Base-by-base conservation (phyloP, 1,139 yeast species). In the Suhomyces maxii region DNA sequence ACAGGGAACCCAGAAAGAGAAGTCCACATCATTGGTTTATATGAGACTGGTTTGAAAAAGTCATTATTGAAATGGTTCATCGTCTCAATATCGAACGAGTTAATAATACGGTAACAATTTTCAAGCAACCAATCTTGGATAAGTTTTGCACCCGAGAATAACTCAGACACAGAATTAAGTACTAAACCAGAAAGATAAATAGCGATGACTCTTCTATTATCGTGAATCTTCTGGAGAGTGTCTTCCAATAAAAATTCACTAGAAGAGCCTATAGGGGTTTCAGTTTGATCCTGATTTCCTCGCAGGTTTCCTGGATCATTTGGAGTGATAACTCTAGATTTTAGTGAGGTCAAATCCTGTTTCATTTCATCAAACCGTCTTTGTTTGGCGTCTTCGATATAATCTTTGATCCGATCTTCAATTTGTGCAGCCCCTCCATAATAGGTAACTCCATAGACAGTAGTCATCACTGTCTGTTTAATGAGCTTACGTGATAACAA, bases 391-490 rank as follows among this genome's bases (percentile, higher is more conserved):
- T 40, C 53, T 18, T 60, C 61, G 2, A 61, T 37, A 8, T 58
- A 36, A 1, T 65, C 69, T 13, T 59, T 51, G 9, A 71, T 59
- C 40, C 64, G 55, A 30, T 55, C 58, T 11, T 54, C 46, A 11
- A 75, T 65, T 50, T 75, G 80, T 7, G 50, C 50, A 4, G 60
- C 52, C 1, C 74, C 77, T 0, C 80, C 80, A 52, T 47, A 64
- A 3, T 47, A 42, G 0, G 79, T 75, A 2, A 75, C 79, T 0
- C 80, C 80, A 52, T 75, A 75, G 0, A 75, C 80, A 3, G 74
- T 70, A 2, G 80, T 75, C 80, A 75, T 75, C 1, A 74, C 72
- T 1, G 79, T 75, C 44, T 73, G 71, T 52, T 75, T 75, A 33
- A 75, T 62, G 26, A 74, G 54, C 39, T 71, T 71, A 8, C 80